Evolutionary conservation across 1,139 yeast genomes (phyloP).

Genomic region (Yamadazyma epiphylla): DNA sequence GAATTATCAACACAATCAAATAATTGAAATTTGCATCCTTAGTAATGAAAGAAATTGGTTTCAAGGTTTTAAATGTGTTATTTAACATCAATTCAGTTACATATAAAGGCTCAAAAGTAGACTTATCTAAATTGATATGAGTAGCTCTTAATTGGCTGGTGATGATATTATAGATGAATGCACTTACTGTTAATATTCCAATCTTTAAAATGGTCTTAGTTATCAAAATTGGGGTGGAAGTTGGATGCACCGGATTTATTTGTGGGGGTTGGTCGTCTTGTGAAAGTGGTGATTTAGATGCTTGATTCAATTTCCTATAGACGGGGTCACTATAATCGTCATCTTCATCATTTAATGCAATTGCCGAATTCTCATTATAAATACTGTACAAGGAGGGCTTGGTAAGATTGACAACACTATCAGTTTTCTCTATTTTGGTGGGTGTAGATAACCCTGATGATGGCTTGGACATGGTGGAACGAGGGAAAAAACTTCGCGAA

Average conservation of each 20-base stretch:
- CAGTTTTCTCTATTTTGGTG: conserved; percentile 34
- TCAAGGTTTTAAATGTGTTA: conserved; percentile 27
- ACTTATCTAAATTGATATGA: conserved; percentile 34
- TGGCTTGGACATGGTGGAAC: conserved; percentile 1
- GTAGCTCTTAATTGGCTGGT: conserved; percentile 49
- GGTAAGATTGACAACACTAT: conserved; percentile 44
- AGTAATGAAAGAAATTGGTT: conserved; percentile 15
- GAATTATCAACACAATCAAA: conserved; percentile 26
- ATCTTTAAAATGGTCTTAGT: conserved; percentile 18
- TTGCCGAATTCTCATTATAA: conserved; percentile 35
- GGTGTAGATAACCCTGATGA: conserved; percentile 14
- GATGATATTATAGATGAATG: conserved; percentile 48
- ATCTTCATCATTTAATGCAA: conserved; percentile 32
- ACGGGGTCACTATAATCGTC: conserved; percentile 11
- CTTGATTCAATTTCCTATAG: conserved; percentile 1
- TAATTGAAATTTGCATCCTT: conserved; percentile 12
- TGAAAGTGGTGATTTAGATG: conserved; percentile 4
- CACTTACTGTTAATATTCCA: conserved; percentile 37
- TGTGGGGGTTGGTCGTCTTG: conserved; percentile 7
- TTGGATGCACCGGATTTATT: neutral
- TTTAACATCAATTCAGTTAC: conserved; percentile 31
- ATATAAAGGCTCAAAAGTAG: conserved; percentile 30
- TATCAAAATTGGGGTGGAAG: conserved; percentile 2
- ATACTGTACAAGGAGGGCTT: conserved; percentile 48
- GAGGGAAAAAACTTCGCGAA: too few species aligned